Evolutionary conservation across 208 protist species (phyloP).

Genomic region (Herpetomonas tarakana): DNA sequence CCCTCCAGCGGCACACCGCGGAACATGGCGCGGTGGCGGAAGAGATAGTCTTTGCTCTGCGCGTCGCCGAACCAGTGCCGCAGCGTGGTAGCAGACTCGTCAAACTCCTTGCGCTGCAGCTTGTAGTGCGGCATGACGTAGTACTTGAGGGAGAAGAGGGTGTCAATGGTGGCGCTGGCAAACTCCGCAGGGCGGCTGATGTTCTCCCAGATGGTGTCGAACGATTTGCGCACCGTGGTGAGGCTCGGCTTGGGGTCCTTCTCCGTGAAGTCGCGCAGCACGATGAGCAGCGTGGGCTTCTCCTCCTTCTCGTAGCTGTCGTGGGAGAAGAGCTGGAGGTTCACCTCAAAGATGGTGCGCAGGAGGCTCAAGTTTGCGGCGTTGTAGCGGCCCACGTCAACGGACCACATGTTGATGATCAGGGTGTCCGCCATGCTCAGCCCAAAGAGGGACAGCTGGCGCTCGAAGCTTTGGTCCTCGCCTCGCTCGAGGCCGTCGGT

Average conservation of each 20-base stretch:
- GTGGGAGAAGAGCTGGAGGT: constrained; percentile 94
- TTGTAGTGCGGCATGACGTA: constrained; percentile 84
- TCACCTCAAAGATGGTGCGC: constrained; percentile 96
- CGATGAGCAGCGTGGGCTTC: constrained; percentile 96
- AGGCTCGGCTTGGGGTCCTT: constrained; percentile 73
- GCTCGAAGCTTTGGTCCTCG: constrained; percentile 96
- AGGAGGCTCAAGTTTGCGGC: constrained; percentile 95
- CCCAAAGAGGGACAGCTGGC: constrained; percentile 96
- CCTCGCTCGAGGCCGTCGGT: constrained; percentile 96
- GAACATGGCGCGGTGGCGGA: constrained; percentile 63
- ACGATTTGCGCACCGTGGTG: constrained; percentile 81
- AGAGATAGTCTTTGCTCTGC: constrained; percentile 57
- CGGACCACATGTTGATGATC: constrained; percentile 97
- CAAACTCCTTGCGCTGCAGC: constrained; percentile 70
- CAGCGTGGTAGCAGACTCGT: constrained; percentile 34
- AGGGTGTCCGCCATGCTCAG: constrained; percentile 95
- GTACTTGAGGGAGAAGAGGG: constrained; percentile 69
- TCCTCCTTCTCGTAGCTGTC: constrained; percentile 67
- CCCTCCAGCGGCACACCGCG: constrained; percentile 84
- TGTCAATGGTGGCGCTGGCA: constrained; percentile 49
- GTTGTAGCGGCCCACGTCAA: constrained; percentile 96
- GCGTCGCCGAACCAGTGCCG: constrained; percentile 58
- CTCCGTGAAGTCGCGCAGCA: constrained; percentile 95
- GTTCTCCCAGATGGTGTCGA: constrained; percentile 93
- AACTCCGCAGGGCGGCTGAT: constrained; percentile 71